Conservation (phyloP, 1,284 basidiomycete species). For the Austroboletus niveus region DNA sequence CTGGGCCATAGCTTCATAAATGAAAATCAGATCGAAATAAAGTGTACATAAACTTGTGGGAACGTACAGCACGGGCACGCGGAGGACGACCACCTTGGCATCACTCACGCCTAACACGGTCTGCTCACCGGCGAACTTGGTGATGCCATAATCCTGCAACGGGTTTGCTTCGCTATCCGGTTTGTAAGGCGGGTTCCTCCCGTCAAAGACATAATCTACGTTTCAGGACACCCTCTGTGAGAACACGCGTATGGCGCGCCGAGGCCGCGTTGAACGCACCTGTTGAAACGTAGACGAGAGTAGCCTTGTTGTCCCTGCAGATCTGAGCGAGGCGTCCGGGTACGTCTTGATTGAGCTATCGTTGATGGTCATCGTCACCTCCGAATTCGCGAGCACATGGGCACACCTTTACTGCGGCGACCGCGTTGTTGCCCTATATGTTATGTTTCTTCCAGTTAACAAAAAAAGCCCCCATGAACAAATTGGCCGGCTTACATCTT, state of each 20-base stretch:
- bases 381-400: background rate
- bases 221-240: conserved; percentile 8
- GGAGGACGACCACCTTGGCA: conserved; percentile 59
- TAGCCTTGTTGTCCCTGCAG: conserved; percentile 53
- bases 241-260: conserved; percentile 3
- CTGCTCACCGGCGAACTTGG: conserved; percentile 76
- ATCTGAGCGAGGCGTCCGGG: conserved; percentile 62
- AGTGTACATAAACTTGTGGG: background rate
- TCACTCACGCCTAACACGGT: conserved; percentile 55
- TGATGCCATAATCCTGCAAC: conserved; percentile 73
- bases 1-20: conserved; percentile 70
- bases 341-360: conserved; percentile 67
- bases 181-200: conserved; percentile 75
- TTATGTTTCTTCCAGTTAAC: background rate
- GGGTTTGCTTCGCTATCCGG: conserved; percentile 69
- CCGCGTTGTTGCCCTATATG: conserved; percentile 49
- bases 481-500: conserved; percentile 50
- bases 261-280: conserved; percentile 39
- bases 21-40: background rate
- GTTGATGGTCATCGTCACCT: background rate
- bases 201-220: conserved; percentile 84
- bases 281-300: conserved; percentile 75
- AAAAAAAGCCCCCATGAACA: background rate
- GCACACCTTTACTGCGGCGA: conserved; percentile 55
- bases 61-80: conserved; percentile 77